These are phyloP conservation scores for Sungouiozyma ichnusensis DNA, from an alignment of 805 yeast genomes.

Conservation along the genomic window DNA sequence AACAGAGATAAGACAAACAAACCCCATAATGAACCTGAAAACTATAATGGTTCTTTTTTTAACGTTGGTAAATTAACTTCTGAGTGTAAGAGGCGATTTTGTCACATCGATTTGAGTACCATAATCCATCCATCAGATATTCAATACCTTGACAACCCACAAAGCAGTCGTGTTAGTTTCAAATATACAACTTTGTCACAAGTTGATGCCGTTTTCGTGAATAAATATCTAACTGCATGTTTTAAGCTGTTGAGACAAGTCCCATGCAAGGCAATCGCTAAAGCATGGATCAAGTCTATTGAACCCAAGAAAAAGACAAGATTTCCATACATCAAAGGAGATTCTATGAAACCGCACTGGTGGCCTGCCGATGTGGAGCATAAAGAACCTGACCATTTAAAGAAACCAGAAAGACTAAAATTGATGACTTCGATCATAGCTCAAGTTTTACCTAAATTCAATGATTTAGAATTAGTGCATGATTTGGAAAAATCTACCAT, in stretches of 20 bases:
- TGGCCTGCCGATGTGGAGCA: constrained; percentile 58
- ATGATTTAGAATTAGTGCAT: constrained; percentile 8
- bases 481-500: constrained; percentile 11
- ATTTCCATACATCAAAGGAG: constrained; percentile 50
- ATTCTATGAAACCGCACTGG: constrained; percentile 48
- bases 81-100: background rate
- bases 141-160: background rate
- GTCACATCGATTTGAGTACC: background rate
- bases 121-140: background rate
- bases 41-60: background rate
- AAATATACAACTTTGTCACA: background rate
- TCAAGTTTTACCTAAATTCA: constrained; percentile 11
- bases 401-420: constrained; percentile 43
- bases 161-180: background rate
- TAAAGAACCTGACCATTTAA: constrained; percentile 65
- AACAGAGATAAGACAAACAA: no score
- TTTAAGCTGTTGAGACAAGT: constrained; percentile 38
- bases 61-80: background rate
- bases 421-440: constrained; percentile 35
- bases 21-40: background rate
- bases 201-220: background rate
- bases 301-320: constrained; percentile 59
- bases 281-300: constrained; percentile 53
- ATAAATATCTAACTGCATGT: constrained; percentile 7
- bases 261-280: constrained; percentile 51